Evolutionary conservation across 2,329 filamentous ascomycete species (phyloP).

Genomic region (Neobulgaria alba): DNA sequence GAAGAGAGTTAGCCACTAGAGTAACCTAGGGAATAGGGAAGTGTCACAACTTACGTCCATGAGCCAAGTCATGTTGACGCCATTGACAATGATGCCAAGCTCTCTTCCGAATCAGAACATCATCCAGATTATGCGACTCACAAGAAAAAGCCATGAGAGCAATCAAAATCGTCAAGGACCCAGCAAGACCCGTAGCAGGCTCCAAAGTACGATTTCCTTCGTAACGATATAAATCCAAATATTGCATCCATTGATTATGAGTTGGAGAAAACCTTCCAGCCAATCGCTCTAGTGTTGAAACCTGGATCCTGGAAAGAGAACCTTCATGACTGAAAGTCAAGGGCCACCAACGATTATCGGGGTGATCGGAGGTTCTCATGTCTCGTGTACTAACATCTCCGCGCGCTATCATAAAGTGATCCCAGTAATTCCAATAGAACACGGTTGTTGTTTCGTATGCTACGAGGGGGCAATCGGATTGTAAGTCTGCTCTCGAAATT

Average conservation of each 20-base stretch:
- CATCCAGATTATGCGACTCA: slow-evolving; percentile 1
- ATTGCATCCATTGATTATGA: slow-evolving; percentile 9
- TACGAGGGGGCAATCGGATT: slow-evolving; percentile 2
- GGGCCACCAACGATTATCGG: slow-evolving; percentile 11
- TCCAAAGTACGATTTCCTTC: background rate
- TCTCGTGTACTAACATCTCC: slow-evolving; percentile 8
- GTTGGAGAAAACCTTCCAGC: slow-evolving; percentile 1
- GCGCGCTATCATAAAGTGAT: slow-evolving; percentile 7
- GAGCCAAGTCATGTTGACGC: slow-evolving; percentile 6
- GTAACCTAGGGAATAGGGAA: background rate
- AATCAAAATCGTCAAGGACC: slow-evolving; percentile 17
- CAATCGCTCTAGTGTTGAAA: slow-evolving; percentile 6
- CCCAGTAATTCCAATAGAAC: slow-evolving; percentile 14
- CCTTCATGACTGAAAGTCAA: slow-evolving; percentile 10
- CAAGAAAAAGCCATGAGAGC: slow-evolving; percentile 23
- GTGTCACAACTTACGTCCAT: slow-evolving; percentile 14
- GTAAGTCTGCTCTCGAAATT: background rate
- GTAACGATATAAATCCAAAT: slow-evolving; percentile 11
- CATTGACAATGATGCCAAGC: slow-evolving; percentile 15
- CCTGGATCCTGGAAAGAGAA: background rate
- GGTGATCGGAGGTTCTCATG: background rate
- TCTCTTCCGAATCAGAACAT: slow-evolving; percentile 7
- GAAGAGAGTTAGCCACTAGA: too few relatives aligned
- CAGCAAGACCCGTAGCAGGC: slow-evolving; percentile 11
- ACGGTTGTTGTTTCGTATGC: slow-evolving; percentile 9